A percentile compares a stretch with the other conserved stretches of the same genome.
Conservation (phyloP, 1,284 basidiomycete genomes). For the Apiotrichum siamense region DNA sequence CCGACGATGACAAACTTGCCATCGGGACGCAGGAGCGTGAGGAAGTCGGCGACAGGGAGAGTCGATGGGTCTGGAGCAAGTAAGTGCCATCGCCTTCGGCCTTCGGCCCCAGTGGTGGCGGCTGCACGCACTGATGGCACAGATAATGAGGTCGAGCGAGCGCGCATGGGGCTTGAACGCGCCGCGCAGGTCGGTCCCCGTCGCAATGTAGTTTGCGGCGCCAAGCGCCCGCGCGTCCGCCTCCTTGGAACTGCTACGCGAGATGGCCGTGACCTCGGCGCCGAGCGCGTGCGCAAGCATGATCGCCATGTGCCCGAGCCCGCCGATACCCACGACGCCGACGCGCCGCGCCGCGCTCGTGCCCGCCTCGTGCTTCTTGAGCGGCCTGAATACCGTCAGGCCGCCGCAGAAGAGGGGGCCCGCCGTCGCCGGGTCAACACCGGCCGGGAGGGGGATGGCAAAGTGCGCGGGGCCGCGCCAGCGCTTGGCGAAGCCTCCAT, state of each 20-base stretch:
- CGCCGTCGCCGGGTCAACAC: constrained; percentile 53
- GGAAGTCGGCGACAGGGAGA: constrained; percentile 37
- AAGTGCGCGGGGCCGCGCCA: constrained; percentile 50
- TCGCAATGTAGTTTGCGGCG: constrained; percentile 44
- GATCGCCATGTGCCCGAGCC: constrained; percentile 45
- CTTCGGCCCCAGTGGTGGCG: too few species aligned
- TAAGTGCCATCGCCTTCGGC: too few species aligned
- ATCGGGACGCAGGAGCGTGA: constrained; percentile 42
- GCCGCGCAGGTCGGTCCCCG: constrained; percentile 23
- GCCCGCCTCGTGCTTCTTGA: constrained; percentile 51
- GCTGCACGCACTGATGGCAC: constrained; percentile 37
- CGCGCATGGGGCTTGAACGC: constrained; percentile 32
- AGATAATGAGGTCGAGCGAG: constrained; percentile 48
- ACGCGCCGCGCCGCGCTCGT: constrained; percentile 50
- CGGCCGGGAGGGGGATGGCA: constrained; percentile 60
- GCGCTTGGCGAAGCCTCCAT: constrained; percentile 49
- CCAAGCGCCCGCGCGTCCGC: constrained; percentile 52
- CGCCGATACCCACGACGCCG: constrained; percentile 50
- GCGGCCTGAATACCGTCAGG: constrained; percentile 50
- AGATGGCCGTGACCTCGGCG: constrained; percentile 57
- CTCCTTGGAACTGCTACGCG: constrained; percentile 49
- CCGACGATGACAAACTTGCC: constrained; percentile 46
- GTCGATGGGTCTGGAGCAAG: too few species aligned
- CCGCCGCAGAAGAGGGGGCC: constrained; percentile 49
- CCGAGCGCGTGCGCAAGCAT: constrained; percentile 53